Percentiles rank a stretch among this genome's conserved stretches.
phyloP scores from a whole-genome alignment of 1,284 basidiomycete genomes.

The Cutaneotrichosporon sp. region DNA sequence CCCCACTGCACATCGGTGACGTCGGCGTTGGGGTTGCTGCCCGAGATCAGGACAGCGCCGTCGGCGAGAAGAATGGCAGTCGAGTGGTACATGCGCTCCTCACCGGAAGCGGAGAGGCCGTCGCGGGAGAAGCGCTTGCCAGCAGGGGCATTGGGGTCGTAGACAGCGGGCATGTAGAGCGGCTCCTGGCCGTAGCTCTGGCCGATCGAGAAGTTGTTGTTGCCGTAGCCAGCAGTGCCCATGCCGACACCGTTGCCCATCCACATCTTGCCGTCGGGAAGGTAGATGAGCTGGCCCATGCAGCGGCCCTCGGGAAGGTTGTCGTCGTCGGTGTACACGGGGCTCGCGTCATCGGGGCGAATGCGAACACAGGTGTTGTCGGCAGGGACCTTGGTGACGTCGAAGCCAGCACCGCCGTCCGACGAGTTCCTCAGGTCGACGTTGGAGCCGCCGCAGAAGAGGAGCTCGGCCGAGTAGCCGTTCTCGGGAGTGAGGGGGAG shows the following conservation, averaged over 20 bases:
- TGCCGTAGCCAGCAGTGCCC: slow-evolving; percentile 60
- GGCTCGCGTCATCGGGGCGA: slow-evolving; percentile 70
- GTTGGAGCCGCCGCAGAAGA: slow-evolving; percentile 82
- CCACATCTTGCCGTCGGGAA: slow-evolving; percentile 53
- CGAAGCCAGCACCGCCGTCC: slow-evolving; percentile 49
- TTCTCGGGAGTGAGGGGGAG: slow-evolving; percentile 85
- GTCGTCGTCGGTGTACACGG: slow-evolving; percentile 67
- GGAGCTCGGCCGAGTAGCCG: slow-evolving; percentile 78
- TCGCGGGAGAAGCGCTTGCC: slow-evolving; percentile 69
- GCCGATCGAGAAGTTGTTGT: slow-evolving; percentile 46
- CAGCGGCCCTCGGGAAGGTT: slow-evolving; percentile 69
- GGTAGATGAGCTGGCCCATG: slow-evolving; percentile 70
- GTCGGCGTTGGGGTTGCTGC: slow-evolving; percentile 76
- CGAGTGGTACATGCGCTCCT: slow-evolving; percentile 84
- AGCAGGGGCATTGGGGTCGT: slow-evolving; percentile 62
- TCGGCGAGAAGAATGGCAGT: slow-evolving; percentile 83
- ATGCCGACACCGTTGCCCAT: slow-evolving; percentile 71
- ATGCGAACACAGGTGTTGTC: slow-evolving; percentile 59
- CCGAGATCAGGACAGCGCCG: slow-evolving; percentile 80
- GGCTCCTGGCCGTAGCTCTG: slow-evolving; percentile 50
- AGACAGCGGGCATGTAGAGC: slow-evolving; percentile 55
- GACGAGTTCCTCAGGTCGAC: slow-evolving; percentile 54
- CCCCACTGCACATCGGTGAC: slow-evolving; percentile 51
- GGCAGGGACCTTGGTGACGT: slow-evolving; percentile 50
- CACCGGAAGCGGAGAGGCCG: slow-evolving; percentile 67